Percentiles rank a stretch among this genome's conserved stretches.
Evolutionary conservation across 495 filamentous ascomycete genomes (phyloP).

Genomic region (Aspergillus cristatus): DNA sequence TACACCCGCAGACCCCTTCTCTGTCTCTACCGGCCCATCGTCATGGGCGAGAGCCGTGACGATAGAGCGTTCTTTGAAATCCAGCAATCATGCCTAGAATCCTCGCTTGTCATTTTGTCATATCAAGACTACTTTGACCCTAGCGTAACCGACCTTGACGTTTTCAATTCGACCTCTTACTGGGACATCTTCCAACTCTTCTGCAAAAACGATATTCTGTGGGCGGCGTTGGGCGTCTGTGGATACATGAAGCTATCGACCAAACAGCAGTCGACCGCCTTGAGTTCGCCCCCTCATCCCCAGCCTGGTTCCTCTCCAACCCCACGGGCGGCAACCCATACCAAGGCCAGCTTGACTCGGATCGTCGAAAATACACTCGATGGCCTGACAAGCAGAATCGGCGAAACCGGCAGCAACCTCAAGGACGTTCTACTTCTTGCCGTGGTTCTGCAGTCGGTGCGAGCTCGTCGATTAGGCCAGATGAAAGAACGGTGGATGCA

Average conservation of each 20-base stretch:
- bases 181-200: constrained; percentile 18
- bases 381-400: constrained; percentile 12
- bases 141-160: constrained; percentile 9
- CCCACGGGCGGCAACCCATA: not conserved
- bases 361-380: constrained; percentile 17
- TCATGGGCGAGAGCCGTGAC: constrained; percentile 1
- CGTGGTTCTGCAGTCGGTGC: constrained; percentile 15
- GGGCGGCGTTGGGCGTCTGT: constrained; percentile 17
- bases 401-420: constrained; percentile 13
- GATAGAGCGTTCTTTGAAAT: constrained; percentile 6
- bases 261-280: not conserved
- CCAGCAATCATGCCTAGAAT: constrained; percentile 11
- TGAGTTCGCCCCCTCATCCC: not conserved
- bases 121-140: constrained; percentile 23
- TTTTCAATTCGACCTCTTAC: constrained; percentile 6
- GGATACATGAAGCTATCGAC: constrained; percentile 9
- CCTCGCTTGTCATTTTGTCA: constrained; percentile 13
- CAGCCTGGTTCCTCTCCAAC: not conserved
- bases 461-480: constrained; percentile 10
- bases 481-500: constrained; percentile 11
- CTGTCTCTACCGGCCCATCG: constrained; percentile 13
- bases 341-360: constrained; percentile 13
- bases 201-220: constrained; percentile 19
- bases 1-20: constrained; percentile 17
- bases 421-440: constrained; percentile 21